Conservation (phyloP, 2,329 filamentous ascomycete genomes). For the Cladophialophora immunda region DNA sequence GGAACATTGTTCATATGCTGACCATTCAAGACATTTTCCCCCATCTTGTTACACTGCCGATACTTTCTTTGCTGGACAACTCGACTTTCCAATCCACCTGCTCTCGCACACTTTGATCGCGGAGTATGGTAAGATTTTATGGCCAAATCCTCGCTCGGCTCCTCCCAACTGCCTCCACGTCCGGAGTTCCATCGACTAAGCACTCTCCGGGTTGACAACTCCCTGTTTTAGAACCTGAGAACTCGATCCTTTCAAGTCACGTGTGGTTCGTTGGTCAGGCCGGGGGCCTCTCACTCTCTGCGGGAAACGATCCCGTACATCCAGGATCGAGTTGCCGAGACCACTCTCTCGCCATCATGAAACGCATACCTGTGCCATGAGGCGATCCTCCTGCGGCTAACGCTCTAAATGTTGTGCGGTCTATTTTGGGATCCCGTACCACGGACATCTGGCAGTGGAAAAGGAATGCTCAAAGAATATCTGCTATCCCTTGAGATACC, state of each 20-base stretch:
- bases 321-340: not conserved
- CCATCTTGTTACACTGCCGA: not conserved
- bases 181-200: not conserved
- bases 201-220: not conserved
- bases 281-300: not conserved
- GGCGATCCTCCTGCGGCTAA: not conserved
- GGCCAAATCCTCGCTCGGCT: not conserved
- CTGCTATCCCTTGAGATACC: not conserved
- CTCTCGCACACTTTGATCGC: not conserved
- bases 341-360: not conserved
- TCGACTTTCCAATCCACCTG: not conserved
- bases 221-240: not conserved
- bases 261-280: not conserved
- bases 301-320: not conserved
- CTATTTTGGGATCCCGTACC: not conserved
- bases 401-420: not conserved
- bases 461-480: not conserved
- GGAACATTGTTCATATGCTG: conserved; percentile 4
- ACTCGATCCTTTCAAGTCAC: not conserved
- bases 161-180: not conserved
- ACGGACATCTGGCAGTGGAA: not conserved
- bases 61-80: not conserved
- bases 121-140: not conserved
- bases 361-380: not conserved
- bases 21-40: not conserved